A percentile compares a stretch with the other conserved stretches of the same genome.
Conservation (phyloP, 208 protist species). For the Leishmania braziliensis region DNA sequence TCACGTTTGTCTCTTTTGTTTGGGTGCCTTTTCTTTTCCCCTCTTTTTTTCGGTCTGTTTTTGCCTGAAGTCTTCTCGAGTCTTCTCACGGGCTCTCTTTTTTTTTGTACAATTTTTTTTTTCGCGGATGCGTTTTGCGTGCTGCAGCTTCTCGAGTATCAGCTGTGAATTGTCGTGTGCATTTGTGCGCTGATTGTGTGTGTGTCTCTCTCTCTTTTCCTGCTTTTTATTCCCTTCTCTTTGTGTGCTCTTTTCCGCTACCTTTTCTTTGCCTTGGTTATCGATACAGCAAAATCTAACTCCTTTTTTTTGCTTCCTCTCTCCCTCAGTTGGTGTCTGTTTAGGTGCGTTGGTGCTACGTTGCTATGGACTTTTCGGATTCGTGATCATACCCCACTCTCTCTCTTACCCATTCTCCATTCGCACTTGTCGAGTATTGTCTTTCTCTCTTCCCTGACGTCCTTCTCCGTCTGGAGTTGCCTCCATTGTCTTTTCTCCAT, state of each 20-base stretch:
- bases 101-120: not conserved
- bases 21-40: not conserved
- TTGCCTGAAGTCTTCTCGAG: not conserved
- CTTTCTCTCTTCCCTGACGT: not conserved
- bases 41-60: conserved; percentile 8
- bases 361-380: not conserved
- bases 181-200: not conserved
- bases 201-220: conserved; percentile 2
- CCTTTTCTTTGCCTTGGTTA: not conserved
- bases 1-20: not conserved
- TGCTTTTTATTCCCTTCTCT: conserved; percentile 4
- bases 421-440: not conserved
- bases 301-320: not conserved
- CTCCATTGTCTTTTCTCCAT: not conserved
- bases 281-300: not conserved
- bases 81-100: not conserved
- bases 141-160: not conserved
- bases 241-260: not conserved
- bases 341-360: not conserved
- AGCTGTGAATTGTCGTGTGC: too few relatives aligned
- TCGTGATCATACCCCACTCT: not conserved
- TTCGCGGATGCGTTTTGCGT: not conserved
- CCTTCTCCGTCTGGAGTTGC: not conserved
- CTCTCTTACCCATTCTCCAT: conserved; percentile 1
- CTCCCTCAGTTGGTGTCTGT: not conserved